These are phyloP conservation scores for Mycosphaerella sp. DNA, from an alignment of 2,329 filamentous ascomycete genomes.

Conservation along the genomic window DNA sequence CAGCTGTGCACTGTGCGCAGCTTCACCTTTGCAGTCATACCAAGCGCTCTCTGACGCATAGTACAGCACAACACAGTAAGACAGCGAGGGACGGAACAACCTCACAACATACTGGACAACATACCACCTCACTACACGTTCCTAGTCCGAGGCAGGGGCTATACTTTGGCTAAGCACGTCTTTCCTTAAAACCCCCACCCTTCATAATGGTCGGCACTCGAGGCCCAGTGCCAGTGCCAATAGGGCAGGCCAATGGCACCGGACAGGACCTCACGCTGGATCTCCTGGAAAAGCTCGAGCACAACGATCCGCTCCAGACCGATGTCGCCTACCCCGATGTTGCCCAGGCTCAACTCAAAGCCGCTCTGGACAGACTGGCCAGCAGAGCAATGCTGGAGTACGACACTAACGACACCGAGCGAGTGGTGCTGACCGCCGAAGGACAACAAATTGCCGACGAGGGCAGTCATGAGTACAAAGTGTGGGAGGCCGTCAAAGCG, in stretches of 20 bases:
- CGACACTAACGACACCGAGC: conserved; percentile 73
- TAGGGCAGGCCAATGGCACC: conserved; percentile 28
- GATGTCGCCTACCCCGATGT: conserved; percentile 30
- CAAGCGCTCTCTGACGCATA: too few species aligned
- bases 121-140: too few species aligned
- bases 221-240: conserved; percentile 43
- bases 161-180: not conserved
- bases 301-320: conserved; percentile 32
- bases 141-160: not conserved
- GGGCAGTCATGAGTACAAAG: conserved; percentile 47
- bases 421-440: conserved; percentile 68
- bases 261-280: conserved; percentile 60
- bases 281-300: conserved; percentile 63
- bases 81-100: too few species aligned
- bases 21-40: too few species aligned
- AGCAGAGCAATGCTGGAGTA: conserved; percentile 85
- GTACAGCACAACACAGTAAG: too few species aligned
- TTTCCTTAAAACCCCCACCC: not conserved
- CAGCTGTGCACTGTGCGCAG: too few species aligned
- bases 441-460: conserved; percentile 64
- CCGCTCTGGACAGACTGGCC: conserved; percentile 75
- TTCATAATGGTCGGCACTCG: conserved; percentile 27
- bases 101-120: too few species aligned
- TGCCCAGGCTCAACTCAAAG: conserved; percentile 58
- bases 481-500: conserved; percentile 44